Evolutionary conservation across 1,139 yeast species (phyloP).

Genomic region (Cylindricascospora bacillispora): DNA sequence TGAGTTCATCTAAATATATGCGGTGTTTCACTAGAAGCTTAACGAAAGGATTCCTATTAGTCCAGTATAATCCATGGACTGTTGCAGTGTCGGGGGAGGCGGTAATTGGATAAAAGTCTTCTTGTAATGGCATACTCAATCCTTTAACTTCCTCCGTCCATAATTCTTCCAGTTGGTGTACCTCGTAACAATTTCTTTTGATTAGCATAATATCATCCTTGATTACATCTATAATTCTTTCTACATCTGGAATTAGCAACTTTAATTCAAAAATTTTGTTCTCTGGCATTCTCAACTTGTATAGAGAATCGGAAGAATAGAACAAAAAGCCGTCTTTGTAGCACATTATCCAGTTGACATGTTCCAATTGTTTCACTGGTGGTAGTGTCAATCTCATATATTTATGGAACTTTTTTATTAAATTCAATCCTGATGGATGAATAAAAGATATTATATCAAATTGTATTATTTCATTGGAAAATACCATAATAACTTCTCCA

Average conservation of each 20-base stretch:
- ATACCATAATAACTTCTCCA: slow-evolving; percentile 17
- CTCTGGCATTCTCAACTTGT: slow-evolving; percentile 9
- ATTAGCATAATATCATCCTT: slow-evolving; percentile 17
- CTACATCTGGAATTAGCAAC: slow-evolving; percentile 14
- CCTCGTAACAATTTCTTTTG: slow-evolving; percentile 9
- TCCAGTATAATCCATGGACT: slow-evolving; percentile 17
- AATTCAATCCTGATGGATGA: slow-evolving; percentile 15
- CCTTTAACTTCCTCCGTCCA: slow-evolving; percentile 12
- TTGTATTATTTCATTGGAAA: slow-evolving; percentile 8
- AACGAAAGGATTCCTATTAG: slow-evolving; percentile 9
- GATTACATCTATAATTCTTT: slow-evolving; percentile 18
- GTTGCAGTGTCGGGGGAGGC: slow-evolving; percentile 20
- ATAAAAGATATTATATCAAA: slow-evolving; percentile 20
- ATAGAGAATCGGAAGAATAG: slow-evolving; percentile 11
- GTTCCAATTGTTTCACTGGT: slow-evolving; percentile 3
- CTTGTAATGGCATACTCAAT: slow-evolving; percentile 12
- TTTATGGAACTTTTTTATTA: slow-evolving; percentile 17
- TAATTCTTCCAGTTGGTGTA: slow-evolving; percentile 14
- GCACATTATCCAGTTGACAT: slow-evolving; percentile 17
- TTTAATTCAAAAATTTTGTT: slow-evolving; percentile 10
- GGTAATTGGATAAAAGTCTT: slow-evolving; percentile 21
- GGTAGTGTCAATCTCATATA: slow-evolving; percentile 12
- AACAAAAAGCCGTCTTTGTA: slow-evolving; percentile 17
- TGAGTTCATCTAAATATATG: slow-evolving; percentile 22
- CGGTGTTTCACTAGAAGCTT: slow-evolving; percentile 17